Evolutionary conservation across 106 monocot genomes (phyloP).

Genomic region (Hemerocallis citrina): DNA sequence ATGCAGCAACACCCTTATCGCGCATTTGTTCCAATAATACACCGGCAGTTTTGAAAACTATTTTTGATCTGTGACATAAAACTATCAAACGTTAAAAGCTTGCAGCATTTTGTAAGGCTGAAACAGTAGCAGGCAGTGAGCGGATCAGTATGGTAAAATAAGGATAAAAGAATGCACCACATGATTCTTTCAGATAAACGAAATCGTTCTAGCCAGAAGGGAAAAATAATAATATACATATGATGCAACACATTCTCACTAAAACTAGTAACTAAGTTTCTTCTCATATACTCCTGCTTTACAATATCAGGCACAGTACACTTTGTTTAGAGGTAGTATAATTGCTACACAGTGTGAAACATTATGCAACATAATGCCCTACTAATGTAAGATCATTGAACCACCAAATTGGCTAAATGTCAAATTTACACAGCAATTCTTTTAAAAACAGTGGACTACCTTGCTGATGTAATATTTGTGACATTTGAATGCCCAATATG

Average conservation of each 20-base stretch:
- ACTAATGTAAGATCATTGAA: no score
- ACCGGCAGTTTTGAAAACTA: slow-evolving; percentile 88
- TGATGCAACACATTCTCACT: no score
- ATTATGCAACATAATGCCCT: no score
- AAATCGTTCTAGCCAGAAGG: background rate
- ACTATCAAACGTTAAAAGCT: background rate
- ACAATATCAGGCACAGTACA: no score
- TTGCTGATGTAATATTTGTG: slow-evolving; percentile 31
- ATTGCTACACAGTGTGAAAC: no score
- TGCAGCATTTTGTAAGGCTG: background rate
- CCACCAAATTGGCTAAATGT: no score
- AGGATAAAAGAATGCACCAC: background rate
- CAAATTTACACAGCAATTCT: no score
- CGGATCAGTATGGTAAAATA: background rate
- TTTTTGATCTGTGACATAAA: slow-evolving; percentile 43
- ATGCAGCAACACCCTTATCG: slow-evolving; percentile 63
- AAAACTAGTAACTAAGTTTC: no score
- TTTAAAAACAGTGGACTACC: slow-evolving; percentile 17
- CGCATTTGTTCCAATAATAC: slow-evolving; percentile 83
- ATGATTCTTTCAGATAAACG: background rate
- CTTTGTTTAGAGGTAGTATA: no score
- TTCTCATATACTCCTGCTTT: no score
- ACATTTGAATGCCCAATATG: slow-evolving; percentile 86
- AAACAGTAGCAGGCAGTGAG: background rate
- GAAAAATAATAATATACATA: background rate